Percentiles rank a stretch among this genome's conserved stretches.
Evolutionary conservation across 345 rosid genomes (phyloP).

Genomic region (Arabidopsis arenosa): DNA sequence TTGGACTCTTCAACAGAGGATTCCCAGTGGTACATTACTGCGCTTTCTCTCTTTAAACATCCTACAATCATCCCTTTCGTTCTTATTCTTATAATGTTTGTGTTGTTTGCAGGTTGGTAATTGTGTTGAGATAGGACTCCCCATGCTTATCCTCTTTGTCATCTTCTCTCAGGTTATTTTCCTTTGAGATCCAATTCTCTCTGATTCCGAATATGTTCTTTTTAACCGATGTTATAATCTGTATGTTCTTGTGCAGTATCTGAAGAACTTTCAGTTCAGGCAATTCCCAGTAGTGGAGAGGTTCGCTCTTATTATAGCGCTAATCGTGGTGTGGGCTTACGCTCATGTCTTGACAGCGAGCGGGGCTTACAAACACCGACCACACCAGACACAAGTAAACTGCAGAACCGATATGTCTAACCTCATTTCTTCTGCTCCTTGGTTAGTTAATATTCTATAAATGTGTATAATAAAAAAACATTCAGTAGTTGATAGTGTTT

Average conservation of each 20-base stretch:
- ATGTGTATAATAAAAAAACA: background rate
- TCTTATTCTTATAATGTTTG: background rate
- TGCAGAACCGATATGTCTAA: constrained; percentile 96
- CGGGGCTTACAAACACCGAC: constrained; percentile 90
- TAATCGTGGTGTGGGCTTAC: constrained; percentile 88
- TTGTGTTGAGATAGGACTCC: constrained; percentile 91
- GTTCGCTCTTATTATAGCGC: constrained; percentile 80
- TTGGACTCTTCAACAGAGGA: constrained; percentile 96
- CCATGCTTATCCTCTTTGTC: constrained; percentile 85
- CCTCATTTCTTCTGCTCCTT: constrained; percentile 99
- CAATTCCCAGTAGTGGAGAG: constrained; percentile 81
- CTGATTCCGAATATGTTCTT: background rate
- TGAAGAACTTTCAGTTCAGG: constrained; percentile 73
- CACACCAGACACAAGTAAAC: constrained; percentile 73
- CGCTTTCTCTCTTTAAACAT: constrained; percentile 15
- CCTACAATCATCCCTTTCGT: background rate
- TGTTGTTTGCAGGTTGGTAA: constrained; percentile 67
- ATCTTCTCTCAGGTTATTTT: constrained; percentile 79
- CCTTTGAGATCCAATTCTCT: constrained; percentile 2
- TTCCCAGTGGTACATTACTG: constrained; percentile 81
- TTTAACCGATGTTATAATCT: background rate
- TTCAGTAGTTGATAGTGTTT: constrained; percentile 11
- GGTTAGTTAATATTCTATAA: constrained; percentile 52
- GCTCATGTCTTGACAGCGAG: constrained; percentile 98
- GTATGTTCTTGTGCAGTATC: constrained; percentile 59